phyloP scores from a whole-genome alignment of 495 filamentous ascomycete genomes.

The Umbilicaria muhlenbergii region DNA sequence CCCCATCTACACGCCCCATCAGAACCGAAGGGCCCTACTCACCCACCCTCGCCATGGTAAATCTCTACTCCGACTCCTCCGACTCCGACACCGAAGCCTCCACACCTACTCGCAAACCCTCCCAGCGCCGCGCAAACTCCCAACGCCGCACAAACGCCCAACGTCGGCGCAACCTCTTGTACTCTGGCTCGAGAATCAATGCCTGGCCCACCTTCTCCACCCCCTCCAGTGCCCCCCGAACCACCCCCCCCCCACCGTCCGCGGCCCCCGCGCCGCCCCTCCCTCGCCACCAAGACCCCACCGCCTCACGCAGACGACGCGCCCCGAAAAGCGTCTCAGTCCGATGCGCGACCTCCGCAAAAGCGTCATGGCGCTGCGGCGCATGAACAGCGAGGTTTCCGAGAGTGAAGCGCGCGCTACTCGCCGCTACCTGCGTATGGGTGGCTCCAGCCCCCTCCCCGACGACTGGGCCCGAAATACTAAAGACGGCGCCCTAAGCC shows the following conservation, averaged over 20 bases:
- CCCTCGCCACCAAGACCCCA: background rate
- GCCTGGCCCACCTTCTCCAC: background rate
- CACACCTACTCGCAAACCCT: slow-evolving; percentile 5
- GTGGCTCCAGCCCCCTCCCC: background rate
- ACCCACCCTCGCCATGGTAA: slow-evolving; percentile 6
- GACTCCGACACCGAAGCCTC: background rate
- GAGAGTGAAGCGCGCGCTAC: slow-evolving; percentile 2
- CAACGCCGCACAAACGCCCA: background rate
- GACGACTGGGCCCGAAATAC: no score
- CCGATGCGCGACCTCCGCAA: slow-evolving; percentile 1
- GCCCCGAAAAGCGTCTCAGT: background rate
- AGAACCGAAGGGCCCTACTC: background rate
- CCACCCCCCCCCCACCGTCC: background rate
- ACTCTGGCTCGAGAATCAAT: no score
- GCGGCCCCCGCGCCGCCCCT: background rate
- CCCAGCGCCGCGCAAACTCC: background rate
- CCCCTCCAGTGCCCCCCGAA: background rate
- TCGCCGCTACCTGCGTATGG: slow-evolving; percentile 7
- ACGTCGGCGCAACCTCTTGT: background rate
- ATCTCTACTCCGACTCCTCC: slow-evolving; percentile 2
- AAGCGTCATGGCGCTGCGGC: slow-evolving; percentile 6
- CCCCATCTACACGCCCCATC: background rate
- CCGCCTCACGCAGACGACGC: background rate
- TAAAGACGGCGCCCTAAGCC: no score
- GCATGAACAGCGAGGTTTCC: slow-evolving; percentile 14